Conservation (phyloP, 345 rosid genomes). For the Rhodomyrtus tomentosa region DNA sequence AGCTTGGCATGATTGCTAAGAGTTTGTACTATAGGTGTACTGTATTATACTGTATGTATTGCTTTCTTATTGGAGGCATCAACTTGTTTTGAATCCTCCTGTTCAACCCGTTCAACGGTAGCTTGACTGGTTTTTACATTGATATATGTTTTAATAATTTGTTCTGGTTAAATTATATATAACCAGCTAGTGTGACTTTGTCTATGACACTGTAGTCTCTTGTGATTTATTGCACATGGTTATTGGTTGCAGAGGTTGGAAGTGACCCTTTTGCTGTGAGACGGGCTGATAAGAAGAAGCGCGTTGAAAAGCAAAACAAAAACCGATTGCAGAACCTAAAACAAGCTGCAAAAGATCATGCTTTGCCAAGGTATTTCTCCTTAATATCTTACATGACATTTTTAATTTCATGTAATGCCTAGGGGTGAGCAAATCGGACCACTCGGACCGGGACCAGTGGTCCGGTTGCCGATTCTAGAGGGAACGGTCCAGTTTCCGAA, state of each 20-base stretch:
- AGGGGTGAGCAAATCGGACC: too few relatives aligned
- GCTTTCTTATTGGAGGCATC: not conserved
- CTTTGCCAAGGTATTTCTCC: constrained; percentile 67
- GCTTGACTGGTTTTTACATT: not conserved
- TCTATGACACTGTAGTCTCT: not conserved
- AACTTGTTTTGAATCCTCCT: not conserved
- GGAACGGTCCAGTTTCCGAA: too few relatives aligned
- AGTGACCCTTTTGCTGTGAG: constrained; percentile 85
- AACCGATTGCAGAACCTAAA: constrained; percentile 64
- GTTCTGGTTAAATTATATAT: not conserved
- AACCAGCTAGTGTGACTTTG: not conserved
- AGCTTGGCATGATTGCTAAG: not conserved
- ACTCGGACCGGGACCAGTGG: too few relatives aligned
- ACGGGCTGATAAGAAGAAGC: constrained; percentile 54
- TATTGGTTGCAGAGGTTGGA: constrained; percentile 51
- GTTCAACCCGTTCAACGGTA: not conserved
- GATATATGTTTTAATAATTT: not conserved
- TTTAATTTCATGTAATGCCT: not conserved
- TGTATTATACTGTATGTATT: not conserved
- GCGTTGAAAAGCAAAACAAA: constrained; percentile 71
- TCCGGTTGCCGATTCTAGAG: too few relatives aligned
- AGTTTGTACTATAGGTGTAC: not conserved
- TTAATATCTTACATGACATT: not conserved
- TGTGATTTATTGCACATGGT: not conserved
- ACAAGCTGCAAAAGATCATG: constrained; percentile 65